These are phyloP conservation scores for Aphanomyces cochlioides DNA, from an alignment of 352 stramenopile species.

Conservation along the genomic window DNA sequence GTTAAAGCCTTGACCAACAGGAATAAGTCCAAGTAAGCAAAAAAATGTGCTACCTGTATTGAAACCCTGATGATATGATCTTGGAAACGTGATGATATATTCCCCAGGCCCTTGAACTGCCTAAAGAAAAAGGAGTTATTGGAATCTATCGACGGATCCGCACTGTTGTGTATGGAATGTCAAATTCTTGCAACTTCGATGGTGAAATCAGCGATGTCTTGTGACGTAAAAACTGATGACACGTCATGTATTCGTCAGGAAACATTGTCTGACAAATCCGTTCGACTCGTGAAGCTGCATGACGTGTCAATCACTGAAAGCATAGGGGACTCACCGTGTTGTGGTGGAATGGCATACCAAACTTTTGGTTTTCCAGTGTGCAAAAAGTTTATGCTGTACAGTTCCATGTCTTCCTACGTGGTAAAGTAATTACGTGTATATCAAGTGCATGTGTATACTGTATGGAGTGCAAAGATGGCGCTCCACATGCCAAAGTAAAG, in stretches of 20 bases:
- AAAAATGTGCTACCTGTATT: slow-evolving; percentile 60
- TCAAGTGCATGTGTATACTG: slow-evolving; percentile 35
- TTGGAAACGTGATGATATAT: slow-evolving; percentile 91
- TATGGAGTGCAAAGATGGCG: slow-evolving; percentile 92
- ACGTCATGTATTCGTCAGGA: slow-evolving; percentile 78
- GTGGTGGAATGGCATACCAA: slow-evolving; percentile 88
- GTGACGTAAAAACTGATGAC: slow-evolving; percentile 89
- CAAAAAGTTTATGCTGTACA: slow-evolving; percentile 93
- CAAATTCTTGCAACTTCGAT: slow-evolving; percentile 68
- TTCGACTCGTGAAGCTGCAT: slow-evolving; percentile 58
- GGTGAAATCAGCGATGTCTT: slow-evolving; percentile 91
- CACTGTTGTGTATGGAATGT: slow-evolving; percentile 61
- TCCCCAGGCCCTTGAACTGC: slow-evolving; percentile 82
- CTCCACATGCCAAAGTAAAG: slow-evolving; percentile 94
- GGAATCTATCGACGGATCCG: too few relatives aligned
- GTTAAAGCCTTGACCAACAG: slow-evolving; percentile 71
- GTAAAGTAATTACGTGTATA: not conserved
- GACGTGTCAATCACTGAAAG: slow-evolving; percentile 31
- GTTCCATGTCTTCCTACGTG: slow-evolving; percentile 88
- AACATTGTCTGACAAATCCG: slow-evolving; percentile 81
- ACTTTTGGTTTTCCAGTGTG: slow-evolving; percentile 91
- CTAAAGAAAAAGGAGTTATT: slow-evolving; percentile 27
- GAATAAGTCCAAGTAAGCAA: not conserved
- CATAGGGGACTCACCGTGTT: slow-evolving; percentile 39
- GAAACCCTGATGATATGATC: slow-evolving; percentile 86